Evolutionary conservation across 2,329 filamentous ascomycete genomes (phyloP).

Genomic region (Geosmithia putterillii): DNA sequence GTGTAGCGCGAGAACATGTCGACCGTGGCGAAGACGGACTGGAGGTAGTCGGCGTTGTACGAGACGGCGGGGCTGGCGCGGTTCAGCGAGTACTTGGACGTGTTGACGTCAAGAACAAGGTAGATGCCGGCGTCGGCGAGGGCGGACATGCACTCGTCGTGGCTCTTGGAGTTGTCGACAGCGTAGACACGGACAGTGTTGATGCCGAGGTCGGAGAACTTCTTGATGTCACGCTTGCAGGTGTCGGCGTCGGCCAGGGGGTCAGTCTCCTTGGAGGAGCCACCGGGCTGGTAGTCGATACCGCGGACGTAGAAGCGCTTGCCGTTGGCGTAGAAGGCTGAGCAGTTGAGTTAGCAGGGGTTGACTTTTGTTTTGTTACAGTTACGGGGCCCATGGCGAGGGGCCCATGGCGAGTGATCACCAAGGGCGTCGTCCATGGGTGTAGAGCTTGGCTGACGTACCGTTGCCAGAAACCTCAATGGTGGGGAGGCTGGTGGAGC

Average conservation of each 20-base stretch:
- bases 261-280: constrained; percentile 45
- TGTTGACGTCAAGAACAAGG: constrained; percentile 85
- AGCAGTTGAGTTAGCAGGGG: neutral
- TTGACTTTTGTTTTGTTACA: constrained; percentile 7
- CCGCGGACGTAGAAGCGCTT: constrained; percentile 47
- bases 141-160: constrained; percentile 75
- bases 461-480: constrained; percentile 46
- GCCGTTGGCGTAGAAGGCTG: constrained; percentile 42
- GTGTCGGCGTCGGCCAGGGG: constrained; percentile 58
- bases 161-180: constrained; percentile 72
- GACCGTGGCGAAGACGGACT: constrained; percentile 75
- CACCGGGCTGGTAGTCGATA: constrained; percentile 52
- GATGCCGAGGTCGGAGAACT: constrained; percentile 77
- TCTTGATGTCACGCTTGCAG: constrained; percentile 68
- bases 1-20: constrained; percentile 71
- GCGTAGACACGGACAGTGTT: constrained; percentile 92
- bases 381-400: neutral
- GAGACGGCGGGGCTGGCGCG: constrained; percentile 61
- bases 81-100: constrained; percentile 78
- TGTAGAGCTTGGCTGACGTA: constrained; percentile 21
- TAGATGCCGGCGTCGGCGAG: constrained; percentile 82
- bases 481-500: constrained; percentile 32
- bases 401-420: no score
- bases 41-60: constrained; percentile 81
- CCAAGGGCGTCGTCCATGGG: no score